Percentiles rank a stretch among this genome's conserved stretches.
These are phyloP conservation scores for Capronia epimyces DNA, from an alignment of 2,329 filamentous ascomycete genomes.

Conservation along the genomic window DNA sequence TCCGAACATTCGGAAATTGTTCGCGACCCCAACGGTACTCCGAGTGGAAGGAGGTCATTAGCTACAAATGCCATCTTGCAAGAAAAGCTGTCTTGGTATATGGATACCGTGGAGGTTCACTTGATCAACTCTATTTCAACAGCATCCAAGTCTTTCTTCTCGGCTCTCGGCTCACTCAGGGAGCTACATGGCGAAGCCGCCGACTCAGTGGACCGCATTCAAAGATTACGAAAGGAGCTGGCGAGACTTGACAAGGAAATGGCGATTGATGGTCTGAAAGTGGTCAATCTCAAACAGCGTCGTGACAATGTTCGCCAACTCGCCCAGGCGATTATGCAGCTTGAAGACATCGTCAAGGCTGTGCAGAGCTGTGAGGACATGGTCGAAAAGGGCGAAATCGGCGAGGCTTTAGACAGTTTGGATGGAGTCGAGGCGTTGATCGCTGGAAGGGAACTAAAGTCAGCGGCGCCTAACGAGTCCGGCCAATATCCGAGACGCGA, in stretches of 20 bases:
- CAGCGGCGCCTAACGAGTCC: conserved; percentile 21
- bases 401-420: conserved; percentile 71
- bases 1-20: conserved; percentile 96
- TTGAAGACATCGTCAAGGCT: conserved; percentile 70
- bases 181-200: conserved; percentile 89
- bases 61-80: conserved; percentile 96
- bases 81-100: conserved; percentile 98
- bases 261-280: conserved; percentile 74
- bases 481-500: conserved; percentile 47
- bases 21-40: conserved; percentile 55
- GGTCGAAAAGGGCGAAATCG: conserved; percentile 77
- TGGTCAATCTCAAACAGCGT: conserved; percentile 74
- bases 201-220: conserved; percentile 83
- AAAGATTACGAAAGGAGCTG: conserved; percentile 71
- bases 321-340: conserved; percentile 74
- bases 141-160: conserved; percentile 93
- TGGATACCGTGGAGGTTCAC: conserved; percentile 98
- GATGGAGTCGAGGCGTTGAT: conserved; percentile 75
- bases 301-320: conserved; percentile 80
- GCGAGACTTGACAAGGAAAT: conserved; percentile 79
- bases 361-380: conserved; percentile 71
- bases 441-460: conserved; percentile 49
- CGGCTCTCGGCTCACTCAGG: conserved; percentile 80
- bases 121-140: conserved; percentile 93
- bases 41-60: conserved; percentile 67